Evolutionary conservation across 2,329 filamentous ascomycete species (phyloP).

Genomic region (Canariomyces notabilis): DNA sequence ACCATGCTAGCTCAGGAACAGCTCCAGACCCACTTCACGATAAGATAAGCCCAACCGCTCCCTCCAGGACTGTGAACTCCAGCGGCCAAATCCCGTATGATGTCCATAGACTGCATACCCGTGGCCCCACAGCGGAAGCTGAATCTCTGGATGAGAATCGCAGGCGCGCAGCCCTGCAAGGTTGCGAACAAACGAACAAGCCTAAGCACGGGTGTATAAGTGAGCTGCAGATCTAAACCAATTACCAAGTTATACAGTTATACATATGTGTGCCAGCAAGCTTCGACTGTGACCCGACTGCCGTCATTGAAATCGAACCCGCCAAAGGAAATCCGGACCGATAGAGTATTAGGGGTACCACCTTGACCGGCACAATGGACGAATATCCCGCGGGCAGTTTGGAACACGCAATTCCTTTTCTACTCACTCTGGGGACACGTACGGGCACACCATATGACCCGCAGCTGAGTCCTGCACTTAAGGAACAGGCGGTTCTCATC

Average conservation of each 20-base stretch:
- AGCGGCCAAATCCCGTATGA: background rate
- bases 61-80: too few relatives aligned
- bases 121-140: background rate
- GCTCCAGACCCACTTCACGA: too few relatives aligned
- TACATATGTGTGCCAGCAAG: too few relatives aligned
- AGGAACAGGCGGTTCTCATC: constrained; percentile 56
- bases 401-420: constrained; percentile 78
- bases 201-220: background rate
- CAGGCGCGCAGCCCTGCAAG: background rate
- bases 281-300: too few relatives aligned
- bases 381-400: constrained; percentile 75
- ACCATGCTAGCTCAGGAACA: background rate
- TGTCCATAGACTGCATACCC: too few relatives aligned
- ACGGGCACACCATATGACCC: constrained; percentile 37
- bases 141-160: too few relatives aligned
- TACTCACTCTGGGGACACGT: constrained; percentile 73
- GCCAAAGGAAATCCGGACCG: too few relatives aligned
- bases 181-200: background rate
- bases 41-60: too few relatives aligned
- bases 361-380: constrained; percentile 54
- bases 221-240: too few relatives aligned
- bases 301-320: too few relatives aligned
- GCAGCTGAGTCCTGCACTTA: constrained; percentile 45
- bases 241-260: too few relatives aligned
- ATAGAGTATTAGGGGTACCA: background rate